These are phyloP conservation scores for Colletotrichum kahawae DNA, from an alignment of 2,329 filamentous ascomycete genomes.

Conservation along the genomic window DNA sequence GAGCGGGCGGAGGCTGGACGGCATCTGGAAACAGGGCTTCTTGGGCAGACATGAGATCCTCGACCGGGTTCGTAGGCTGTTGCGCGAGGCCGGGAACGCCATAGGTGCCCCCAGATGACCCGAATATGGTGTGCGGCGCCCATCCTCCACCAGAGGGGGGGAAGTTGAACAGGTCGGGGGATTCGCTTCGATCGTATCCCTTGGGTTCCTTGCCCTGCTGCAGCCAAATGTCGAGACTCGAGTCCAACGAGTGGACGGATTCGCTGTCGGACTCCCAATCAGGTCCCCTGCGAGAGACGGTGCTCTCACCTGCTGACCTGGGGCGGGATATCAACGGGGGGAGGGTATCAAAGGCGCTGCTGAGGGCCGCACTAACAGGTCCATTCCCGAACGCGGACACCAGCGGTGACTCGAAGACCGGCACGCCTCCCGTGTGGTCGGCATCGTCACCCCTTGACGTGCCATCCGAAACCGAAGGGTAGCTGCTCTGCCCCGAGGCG, in stretches of 20 bases:
- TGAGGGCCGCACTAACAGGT: constrained; percentile 5
- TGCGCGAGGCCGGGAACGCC: constrained; percentile 33
- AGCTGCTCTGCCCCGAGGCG: constrained; percentile 33
- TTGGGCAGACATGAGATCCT: constrained; percentile 49
- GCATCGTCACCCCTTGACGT: constrained; percentile 23
- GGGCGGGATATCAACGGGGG: constrained; percentile 43
- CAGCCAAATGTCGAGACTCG: constrained; percentile 64
- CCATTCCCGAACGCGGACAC: constrained; percentile 36
- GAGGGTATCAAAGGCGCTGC: constrained; percentile 30
- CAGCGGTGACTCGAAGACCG: constrained; percentile 31
- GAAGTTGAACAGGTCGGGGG: constrained; percentile 62
- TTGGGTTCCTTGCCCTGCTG: constrained; percentile 51
- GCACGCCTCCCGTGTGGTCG: constrained; percentile 22
- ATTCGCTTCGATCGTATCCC: constrained; percentile 30
- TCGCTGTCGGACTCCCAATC: constrained; percentile 53
- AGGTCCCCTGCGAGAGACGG: constrained; percentile 42
- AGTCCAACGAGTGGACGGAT: constrained; percentile 47
- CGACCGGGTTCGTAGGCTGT: constrained; percentile 45
- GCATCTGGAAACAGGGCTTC: constrained; percentile 40
- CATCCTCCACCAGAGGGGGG: constrained; percentile 48
- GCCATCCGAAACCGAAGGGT: constrained; percentile 32
- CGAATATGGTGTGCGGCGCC: constrained; percentile 54
- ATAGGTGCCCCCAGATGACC: constrained; percentile 34
- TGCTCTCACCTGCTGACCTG: constrained; percentile 52
- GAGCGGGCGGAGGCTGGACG: constrained; percentile 49